A percentile compares a stretch with the other conserved stretches of the same genome.
These are phyloP conservation scores for Rubia tinctorum DNA, from an alignment of 305 asterid species.

Conservation along the genomic window DNA sequence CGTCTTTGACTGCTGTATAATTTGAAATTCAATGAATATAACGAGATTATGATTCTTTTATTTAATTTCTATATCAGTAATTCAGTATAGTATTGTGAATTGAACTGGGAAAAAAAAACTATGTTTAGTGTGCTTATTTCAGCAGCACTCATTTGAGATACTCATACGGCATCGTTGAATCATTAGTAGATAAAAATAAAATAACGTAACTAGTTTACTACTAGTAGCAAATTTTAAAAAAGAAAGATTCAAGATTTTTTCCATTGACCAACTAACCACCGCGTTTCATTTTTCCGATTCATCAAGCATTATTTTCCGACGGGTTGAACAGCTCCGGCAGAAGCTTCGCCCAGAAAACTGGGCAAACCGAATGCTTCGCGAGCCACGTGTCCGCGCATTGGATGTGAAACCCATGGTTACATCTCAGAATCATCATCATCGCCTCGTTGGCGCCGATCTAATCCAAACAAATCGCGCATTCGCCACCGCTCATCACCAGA, in stretches of 20 bases:
- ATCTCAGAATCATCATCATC: slow-evolving; percentile 66
- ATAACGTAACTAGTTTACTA: too few relatives aligned
- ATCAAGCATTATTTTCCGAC: slow-evolving; percentile 39
- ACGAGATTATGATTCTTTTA: too few relatives aligned
- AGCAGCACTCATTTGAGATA: too few relatives aligned
- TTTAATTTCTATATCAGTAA: too few relatives aligned
- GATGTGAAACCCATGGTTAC: slow-evolving; percentile 74
- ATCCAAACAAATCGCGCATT: slow-evolving; percentile 73
- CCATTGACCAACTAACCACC: background rate
- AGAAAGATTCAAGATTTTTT: background rate
- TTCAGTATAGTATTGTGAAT: too few relatives aligned
- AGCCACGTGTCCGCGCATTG: slow-evolving; percentile 78
- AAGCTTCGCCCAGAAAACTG: slow-evolving; percentile 57
- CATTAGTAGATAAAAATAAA: too few relatives aligned
- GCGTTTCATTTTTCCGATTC: background rate
- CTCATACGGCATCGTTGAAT: too few relatives aligned
- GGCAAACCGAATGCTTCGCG: slow-evolving; percentile 52
- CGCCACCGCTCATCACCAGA: slow-evolving; percentile 44
- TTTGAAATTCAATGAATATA: too few relatives aligned
- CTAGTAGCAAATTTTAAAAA: too few relatives aligned
- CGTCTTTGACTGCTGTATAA: too few relatives aligned
- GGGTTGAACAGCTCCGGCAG: slow-evolving; percentile 44
- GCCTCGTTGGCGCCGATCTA: slow-evolving; percentile 49
- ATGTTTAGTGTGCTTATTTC: too few relatives aligned
- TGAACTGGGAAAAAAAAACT: too few relatives aligned